A percentile compares a stretch with the other conserved stretches of the same genome.
Evolutionary conservation across 208 protist species (phyloP).

Genomic region (Leishmania mexicana): DNA sequence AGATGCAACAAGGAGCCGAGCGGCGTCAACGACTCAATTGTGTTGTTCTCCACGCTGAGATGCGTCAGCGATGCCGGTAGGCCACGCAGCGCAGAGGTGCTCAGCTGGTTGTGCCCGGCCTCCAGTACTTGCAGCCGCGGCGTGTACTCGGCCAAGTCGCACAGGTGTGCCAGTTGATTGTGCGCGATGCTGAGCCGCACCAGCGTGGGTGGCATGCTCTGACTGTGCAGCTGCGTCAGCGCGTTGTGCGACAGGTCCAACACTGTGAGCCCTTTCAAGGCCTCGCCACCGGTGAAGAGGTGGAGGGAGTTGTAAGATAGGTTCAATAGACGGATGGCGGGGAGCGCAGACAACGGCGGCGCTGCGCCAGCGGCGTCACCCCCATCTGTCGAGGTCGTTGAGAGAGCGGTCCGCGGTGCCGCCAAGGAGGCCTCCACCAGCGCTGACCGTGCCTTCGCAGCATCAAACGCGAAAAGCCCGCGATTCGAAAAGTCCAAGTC

Average conservation of each 20-base stretch:
- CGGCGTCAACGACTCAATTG: conserved; percentile 44
- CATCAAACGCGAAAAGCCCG: conserved; percentile 77
- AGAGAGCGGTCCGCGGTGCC: background rate
- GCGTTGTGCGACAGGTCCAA: conserved; percentile 79
- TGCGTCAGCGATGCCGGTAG: conserved; percentile 44
- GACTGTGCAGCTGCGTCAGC: conserved; percentile 38
- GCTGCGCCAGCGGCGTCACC: background rate
- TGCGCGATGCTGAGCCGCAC: conserved; percentile 51
- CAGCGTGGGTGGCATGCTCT: conserved; percentile 51
- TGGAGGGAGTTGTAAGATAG: conserved; percentile 77
- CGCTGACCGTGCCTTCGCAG: conserved; percentile 27
- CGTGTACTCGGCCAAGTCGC: conserved; percentile 32
- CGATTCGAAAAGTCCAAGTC: conserved; percentile 73
- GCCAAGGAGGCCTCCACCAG: background rate
- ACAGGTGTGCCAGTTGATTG: conserved; percentile 56
- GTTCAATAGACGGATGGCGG: conserved; percentile 51
- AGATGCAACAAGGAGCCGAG: conserved; percentile 44
- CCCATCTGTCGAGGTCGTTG: background rate
- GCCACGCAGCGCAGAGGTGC: conserved; percentile 35
- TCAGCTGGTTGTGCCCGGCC: conserved; percentile 64
- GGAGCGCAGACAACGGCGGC: conserved; percentile 12
- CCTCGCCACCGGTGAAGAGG: conserved; percentile 61
- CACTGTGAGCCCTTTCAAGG: conserved; percentile 42
- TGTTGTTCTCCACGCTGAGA: conserved; percentile 51
- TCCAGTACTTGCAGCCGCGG: conserved; percentile 65